Conservation (phyloP, 306 rosid species). For the Inga laurina region DNA sequence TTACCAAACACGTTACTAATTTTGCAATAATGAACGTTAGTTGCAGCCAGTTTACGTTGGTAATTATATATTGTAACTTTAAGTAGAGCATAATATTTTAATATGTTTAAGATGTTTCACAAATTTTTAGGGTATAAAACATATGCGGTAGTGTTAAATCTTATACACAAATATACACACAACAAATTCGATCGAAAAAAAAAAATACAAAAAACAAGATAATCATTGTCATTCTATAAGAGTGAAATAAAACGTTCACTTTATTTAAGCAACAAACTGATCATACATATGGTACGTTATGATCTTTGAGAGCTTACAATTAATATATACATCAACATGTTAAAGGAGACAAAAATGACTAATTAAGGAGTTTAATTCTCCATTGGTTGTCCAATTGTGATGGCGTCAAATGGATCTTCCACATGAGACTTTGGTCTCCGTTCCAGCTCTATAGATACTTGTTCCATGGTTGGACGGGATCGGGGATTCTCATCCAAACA, state of each 20-base stretch:
- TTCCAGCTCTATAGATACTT: not conserved
- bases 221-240: not conserved
- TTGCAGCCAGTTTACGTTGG: no score
- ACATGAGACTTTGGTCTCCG: not conserved
- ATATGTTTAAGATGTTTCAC: no score
- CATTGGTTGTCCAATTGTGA: not conserved
- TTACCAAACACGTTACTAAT: not conserved
- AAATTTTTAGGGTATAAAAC: not conserved
- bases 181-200: no score
- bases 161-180: not conserved
- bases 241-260: no score
- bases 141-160: not conserved
- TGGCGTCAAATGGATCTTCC: not conserved
- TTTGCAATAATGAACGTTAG: not conserved
- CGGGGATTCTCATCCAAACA: not conserved
- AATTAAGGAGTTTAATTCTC: not conserved
- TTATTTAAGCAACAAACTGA: no score
- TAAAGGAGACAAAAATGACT: no score
- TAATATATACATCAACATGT: not conserved
- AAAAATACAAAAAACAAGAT: no score
- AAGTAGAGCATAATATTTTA: not conserved
- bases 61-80: no score
- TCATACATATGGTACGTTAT: no score
- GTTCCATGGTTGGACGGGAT: not conserved
- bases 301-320: not conserved